A percentile compares a stretch with the other conserved stretches of the same genome.
phyloP scores from a whole-genome alignment of 2,329 filamentous ascomycete genomes.

The Reticulascus tulasneorum region DNA sequence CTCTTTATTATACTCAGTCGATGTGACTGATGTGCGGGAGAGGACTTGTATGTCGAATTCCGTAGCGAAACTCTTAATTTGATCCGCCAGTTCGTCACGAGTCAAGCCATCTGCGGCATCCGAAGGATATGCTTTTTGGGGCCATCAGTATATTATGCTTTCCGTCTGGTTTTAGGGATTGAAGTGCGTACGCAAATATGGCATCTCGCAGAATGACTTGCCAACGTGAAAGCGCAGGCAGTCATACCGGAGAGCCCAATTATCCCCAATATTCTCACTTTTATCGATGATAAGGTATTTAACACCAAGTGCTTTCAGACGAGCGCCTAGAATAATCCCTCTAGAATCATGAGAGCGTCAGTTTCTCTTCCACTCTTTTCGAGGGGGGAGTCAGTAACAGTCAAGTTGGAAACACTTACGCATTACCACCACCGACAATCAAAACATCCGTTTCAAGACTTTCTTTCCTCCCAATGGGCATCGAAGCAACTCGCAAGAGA shows the following conservation, averaged over 20 bases:
- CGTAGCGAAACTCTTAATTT: slow-evolving; percentile 21
- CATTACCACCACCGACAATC: slow-evolving; percentile 29
- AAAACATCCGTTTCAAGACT: slow-evolving; percentile 27
- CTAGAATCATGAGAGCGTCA: not conserved
- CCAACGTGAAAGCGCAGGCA: slow-evolving; percentile 34
- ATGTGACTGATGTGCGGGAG: slow-evolving; percentile 20
- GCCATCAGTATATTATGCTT: not conserved
- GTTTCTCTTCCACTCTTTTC: not conserved
- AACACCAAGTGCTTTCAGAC: slow-evolving; percentile 32
- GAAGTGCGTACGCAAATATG: slow-evolving; percentile 24
- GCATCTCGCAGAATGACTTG: slow-evolving; percentile 29
- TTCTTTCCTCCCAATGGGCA: slow-evolving; percentile 9
- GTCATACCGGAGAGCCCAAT: slow-evolving; percentile 35
- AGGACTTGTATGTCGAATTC: slow-evolving; percentile 25
- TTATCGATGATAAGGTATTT: slow-evolving; percentile 31
- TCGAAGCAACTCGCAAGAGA: slow-evolving; percentile 17
- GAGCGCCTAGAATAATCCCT: slow-evolving; percentile 27
- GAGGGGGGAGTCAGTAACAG: fast-evolving
- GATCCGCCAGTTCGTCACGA: slow-evolving; percentile 19
- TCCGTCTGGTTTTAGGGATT: not conserved
- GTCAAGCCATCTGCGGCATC: slow-evolving; percentile 16
- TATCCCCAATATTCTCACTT: slow-evolving; percentile 30
- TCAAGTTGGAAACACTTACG: slow-evolving; percentile 23
- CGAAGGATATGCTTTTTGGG: slow-evolving; percentile 14
- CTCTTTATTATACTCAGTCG: slow-evolving; percentile 19